A percentile compares a stretch with the other conserved stretches of the same genome.
Conservation (phyloP, 371 early-diverging fungal species). For the Circinella minor region DNA sequence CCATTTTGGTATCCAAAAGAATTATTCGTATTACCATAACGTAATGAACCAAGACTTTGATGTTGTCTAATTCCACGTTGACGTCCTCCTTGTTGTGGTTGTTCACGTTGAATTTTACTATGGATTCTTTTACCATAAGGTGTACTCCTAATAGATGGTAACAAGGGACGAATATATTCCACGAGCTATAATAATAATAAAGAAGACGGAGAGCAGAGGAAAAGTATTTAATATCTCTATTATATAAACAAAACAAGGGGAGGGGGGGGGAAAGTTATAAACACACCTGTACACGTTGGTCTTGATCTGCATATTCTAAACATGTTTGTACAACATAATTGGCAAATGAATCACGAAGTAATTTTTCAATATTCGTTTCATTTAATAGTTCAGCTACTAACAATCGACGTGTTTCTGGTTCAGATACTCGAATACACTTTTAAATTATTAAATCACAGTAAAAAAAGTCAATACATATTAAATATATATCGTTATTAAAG, state of each 20-base stretch:
- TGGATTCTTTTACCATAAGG: slow-evolving; percentile 91
- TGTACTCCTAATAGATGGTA: slow-evolving; percentile 82
- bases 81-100: slow-evolving; percentile 18
- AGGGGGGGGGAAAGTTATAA: not conserved
- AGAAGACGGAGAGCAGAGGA: not conserved
- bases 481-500: no score
- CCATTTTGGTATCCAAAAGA: slow-evolving; percentile 3
- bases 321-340: slow-evolving; percentile 94
- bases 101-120: slow-evolving; percentile 74
- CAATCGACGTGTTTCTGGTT: slow-evolving; percentile 66
- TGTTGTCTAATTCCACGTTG: slow-evolving; percentile 17
- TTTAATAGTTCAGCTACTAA: slow-evolving; percentile 79
- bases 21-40: slow-evolving; percentile 6
- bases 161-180: slow-evolving; percentile 76
- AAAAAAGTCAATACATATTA: no score
- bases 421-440: slow-evolving; percentile 82
- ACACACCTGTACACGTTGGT: slow-evolving; percentile 70
- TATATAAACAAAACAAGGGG: not conserved
- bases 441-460: slow-evolving; percentile 14
- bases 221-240: no score
- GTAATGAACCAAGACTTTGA: slow-evolving; percentile 17
- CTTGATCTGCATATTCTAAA: slow-evolving; percentile 83
- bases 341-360: slow-evolving; percentile 86
- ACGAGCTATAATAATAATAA: slow-evolving; percentile 52
- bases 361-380: slow-evolving; percentile 67